Evolutionary conservation across 495 filamentous ascomycete genomes (phyloP).

Genomic region (Penicillium daleae): DNA sequence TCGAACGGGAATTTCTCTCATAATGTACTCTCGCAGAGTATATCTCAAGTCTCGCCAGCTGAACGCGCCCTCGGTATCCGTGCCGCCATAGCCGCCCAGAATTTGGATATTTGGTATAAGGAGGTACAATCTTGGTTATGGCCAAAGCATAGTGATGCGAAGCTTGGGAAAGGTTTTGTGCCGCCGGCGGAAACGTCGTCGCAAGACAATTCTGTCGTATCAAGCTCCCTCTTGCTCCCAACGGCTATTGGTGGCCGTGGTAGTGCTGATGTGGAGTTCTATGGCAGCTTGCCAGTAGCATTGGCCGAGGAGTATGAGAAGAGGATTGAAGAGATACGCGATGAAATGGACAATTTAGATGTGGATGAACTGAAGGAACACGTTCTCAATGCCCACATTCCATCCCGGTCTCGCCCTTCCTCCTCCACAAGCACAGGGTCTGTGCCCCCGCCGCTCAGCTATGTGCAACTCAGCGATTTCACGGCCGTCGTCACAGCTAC

Average conservation of each 20-base stretch:
- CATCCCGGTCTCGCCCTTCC: constrained; percentile 56
- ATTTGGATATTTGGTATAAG: constrained; percentile 73
- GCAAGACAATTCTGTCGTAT: background rate
- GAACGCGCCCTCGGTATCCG: constrained; percentile 74
- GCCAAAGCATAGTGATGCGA: constrained; percentile 51
- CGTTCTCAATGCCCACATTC: constrained; percentile 78
- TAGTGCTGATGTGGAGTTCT: constrained; percentile 54
- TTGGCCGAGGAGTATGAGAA: constrained; percentile 68
- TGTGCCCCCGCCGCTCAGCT: constrained; percentile 56
- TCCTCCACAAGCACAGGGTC: constrained; percentile 56
- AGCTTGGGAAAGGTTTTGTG: constrained; percentile 58
- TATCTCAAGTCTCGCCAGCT: constrained; percentile 65
- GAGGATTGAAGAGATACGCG: constrained; percentile 76
- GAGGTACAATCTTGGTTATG: constrained; percentile 80
- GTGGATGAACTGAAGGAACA: constrained; percentile 90
- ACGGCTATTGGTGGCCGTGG: constrained; percentile 23
- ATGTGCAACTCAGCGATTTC: constrained; percentile 76
- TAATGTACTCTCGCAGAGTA: constrained; percentile 63
- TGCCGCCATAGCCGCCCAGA: constrained; percentile 73
- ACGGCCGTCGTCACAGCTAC: constrained; percentile 88
- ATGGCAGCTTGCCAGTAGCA: constrained; percentile 66
- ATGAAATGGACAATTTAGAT: constrained; percentile 76
- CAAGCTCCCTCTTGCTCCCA: constrained; percentile 7
- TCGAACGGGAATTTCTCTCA: constrained; percentile 49
- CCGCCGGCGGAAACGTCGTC: constrained; percentile 38